Percentiles rank a stretch among this genome's conserved stretches.
Conservation (phyloP, 148 eudicot genomes). For the Linanthus parryae region DNA sequence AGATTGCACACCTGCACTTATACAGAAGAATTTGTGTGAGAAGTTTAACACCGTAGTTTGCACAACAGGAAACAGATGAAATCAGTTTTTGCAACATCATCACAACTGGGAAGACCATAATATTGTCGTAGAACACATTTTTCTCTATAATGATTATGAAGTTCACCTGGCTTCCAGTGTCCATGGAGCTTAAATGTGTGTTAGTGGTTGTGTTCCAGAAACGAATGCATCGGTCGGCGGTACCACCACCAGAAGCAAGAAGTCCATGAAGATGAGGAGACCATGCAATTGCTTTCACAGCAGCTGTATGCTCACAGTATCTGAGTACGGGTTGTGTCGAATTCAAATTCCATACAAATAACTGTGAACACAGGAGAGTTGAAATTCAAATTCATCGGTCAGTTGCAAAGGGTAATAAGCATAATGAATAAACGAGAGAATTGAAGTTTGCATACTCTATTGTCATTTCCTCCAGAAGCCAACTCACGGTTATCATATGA, state of each 20-base stretch:
- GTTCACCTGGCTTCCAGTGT: conserved; percentile 91
- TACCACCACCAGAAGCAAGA: conserved; percentile 97
- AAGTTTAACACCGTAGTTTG: no score
- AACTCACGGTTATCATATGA: conserved; percentile 84
- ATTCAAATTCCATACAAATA: conserved; percentile 86
- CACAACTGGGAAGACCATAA: no score
- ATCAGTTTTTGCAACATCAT: no score
- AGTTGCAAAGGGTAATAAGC: not conserved
- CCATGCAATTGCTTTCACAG: conserved; percentile 97
- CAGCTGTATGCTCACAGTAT: conserved; percentile 85
- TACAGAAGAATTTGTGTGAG: not conserved
- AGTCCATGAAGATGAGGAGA: conserved; percentile 92
- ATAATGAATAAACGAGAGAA: not conserved
- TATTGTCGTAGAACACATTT: not conserved
- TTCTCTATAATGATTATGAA: not conserved
- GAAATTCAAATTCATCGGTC: not conserved
- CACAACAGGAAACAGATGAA: no score
- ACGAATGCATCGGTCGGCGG: conserved; percentile 88
- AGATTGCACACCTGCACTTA: conserved; percentile 78
- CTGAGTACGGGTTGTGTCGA: conserved; percentile 73
- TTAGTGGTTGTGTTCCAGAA: conserved; percentile 93
- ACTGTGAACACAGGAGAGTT: conserved; percentile 29
- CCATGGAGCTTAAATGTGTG: conserved; percentile 72
- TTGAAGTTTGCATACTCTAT: conserved; percentile 44
- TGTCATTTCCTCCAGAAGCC: conserved; percentile 96